Conservation (phyloP, 2,329 filamentous ascomycete species). For the Aaosphaeria arxii region DNA sequence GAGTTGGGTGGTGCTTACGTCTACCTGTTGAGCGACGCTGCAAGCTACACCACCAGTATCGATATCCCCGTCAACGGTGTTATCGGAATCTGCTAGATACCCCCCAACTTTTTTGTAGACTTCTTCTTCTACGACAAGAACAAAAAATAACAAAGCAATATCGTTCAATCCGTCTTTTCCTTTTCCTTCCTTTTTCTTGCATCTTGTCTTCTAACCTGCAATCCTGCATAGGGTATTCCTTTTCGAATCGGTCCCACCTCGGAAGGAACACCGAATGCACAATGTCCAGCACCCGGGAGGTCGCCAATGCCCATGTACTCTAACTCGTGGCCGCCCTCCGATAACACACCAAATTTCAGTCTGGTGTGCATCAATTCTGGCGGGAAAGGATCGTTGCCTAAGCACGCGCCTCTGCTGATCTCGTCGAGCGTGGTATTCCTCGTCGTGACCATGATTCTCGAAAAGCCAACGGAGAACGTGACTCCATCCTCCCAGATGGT, state of each 20-base stretch:
- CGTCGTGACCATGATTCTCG: constrained; percentile 33
- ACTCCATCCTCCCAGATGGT: constrained; percentile 34
- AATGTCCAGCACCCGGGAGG: constrained; percentile 19
- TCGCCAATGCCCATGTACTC: constrained; percentile 10
- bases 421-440: constrained; percentile 34
- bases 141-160: not conserved
- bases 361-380: constrained; percentile 34
- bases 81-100: constrained; percentile 24
- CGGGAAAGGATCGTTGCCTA: constrained; percentile 40
- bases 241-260: constrained; percentile 1
- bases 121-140: not conserved
- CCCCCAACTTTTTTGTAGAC: not conserved
- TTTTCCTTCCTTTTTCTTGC: not conserved
- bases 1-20: constrained; percentile 58
- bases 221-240: constrained; percentile 3
- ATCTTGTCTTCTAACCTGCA: not conserved
- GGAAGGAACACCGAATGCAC: constrained; percentile 26
- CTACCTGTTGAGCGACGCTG: constrained; percentile 53
- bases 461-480: constrained; percentile 32
- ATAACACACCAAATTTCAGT: constrained; percentile 37
- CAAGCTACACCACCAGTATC: constrained; percentile 51
- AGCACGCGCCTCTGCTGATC: constrained; percentile 39
- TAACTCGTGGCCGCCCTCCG: constrained; percentile 10
- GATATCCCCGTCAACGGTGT: constrained; percentile 47
- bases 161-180: constrained; percentile 1